Evolutionary conservation across 768 basidiomycete genomes (phyloP), one percentile per base, ranked within the genome.

Genomic region (Boletus tomentosulus): DNA sequence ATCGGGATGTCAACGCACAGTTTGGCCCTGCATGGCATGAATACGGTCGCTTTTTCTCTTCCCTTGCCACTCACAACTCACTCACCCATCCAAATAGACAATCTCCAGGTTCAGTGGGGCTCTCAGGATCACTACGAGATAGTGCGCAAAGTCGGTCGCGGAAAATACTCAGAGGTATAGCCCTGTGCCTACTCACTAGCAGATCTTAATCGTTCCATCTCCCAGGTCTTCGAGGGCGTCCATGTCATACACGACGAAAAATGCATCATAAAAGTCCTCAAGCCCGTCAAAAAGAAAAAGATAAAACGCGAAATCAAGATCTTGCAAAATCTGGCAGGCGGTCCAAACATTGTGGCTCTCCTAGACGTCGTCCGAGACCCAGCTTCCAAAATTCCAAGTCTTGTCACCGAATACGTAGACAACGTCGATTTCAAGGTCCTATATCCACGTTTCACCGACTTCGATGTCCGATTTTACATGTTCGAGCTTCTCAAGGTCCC

Each of bases 261-360:
- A 74, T 95, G 93, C 71, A 96, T 96, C 72, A 94, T 98, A 76
- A 98, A 98, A 72, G 96, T 98, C 31, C 80, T 98, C 61, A 98
- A 98, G 72, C 96, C 96, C 0, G 95, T 98, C 38, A 98, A 98
- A 82, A 98, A 98, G 84, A 98, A 98, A 84, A 98, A 98, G 76
- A 98, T 98, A 74, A 98, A 98, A 76, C 82, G 96, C 58, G 96
- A 98, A 75, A 97, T 98, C 71, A 98, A 98, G 78, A 96, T 98
- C 65, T 75, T 98, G 25, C 93, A 95, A 73, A 97, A 98, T 69
- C 79, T 98, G 30, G 92, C 94, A 0, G 95, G 96, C 25, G 96
- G 96, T 6, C 94, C 94, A 3, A 98, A 98, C 71, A 80, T 98
- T 58, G 91, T 98, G 46, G 87, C 87, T 7, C 78, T 98, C 48